Conservation (phyloP, 306 rosid genomes). For the Rubus parviflorus region DNA sequence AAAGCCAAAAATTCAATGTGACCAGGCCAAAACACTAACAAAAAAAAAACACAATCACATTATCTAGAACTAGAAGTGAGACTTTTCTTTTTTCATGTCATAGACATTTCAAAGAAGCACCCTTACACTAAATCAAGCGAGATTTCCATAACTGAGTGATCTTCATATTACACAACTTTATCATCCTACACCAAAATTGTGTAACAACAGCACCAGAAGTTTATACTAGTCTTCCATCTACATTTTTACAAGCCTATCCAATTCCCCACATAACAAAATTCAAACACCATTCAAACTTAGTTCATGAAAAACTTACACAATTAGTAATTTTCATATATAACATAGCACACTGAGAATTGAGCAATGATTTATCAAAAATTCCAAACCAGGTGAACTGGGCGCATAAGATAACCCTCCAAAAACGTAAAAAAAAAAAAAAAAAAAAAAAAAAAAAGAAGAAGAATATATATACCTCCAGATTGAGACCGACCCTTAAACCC, state of each 20-base stretch:
- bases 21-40: background rate
- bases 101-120: background rate
- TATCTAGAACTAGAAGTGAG: background rate
- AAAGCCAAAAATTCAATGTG: background rate
- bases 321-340: background rate
- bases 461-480: constrained; percentile 61
- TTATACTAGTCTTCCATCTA: background rate
- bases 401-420: background rate
- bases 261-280: background rate
- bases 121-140: background rate
- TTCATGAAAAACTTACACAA: background rate
- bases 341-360: constrained; percentile 1
- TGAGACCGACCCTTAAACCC: constrained; percentile 78
- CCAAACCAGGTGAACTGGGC: constrained; percentile 9
- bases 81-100: background rate
- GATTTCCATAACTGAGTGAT: background rate
- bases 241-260: background rate
- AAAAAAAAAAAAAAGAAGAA: too few relatives aligned
- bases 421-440: background rate
- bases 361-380: background rate
- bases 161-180: background rate
- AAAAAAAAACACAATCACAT: background rate
- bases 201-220: background rate
- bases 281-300: background rate
- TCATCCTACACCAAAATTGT: background rate